Evolutionary conservation across 2,329 filamentous ascomycete species (phyloP).

Genomic region (Apiospora pterosperma): DNA sequence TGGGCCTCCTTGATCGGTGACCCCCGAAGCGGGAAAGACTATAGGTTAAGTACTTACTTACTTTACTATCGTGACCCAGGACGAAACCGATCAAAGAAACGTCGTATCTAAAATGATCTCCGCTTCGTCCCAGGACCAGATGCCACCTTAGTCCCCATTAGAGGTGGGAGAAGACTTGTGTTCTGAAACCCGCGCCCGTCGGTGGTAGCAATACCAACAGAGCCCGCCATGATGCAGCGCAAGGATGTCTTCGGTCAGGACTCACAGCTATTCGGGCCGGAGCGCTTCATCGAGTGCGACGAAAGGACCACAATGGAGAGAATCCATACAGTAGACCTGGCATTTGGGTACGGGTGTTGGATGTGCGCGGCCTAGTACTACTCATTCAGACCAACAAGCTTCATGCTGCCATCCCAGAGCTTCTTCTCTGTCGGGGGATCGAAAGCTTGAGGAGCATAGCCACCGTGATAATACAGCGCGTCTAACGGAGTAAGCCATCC

Average conservation of each 20-base stretch:
- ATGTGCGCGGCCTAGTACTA: conserved; percentile 34
- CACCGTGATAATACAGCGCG: not conserved
- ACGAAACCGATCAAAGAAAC: not conserved
- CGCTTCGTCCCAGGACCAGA: not conserved
- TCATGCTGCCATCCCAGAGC: not conserved
- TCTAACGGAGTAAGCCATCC: too few species aligned
- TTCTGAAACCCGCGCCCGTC: not conserved
- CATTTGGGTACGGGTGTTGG: conserved; percentile 37
- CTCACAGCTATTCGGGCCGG: conserved; percentile 27
- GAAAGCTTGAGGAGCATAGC: not conserved
- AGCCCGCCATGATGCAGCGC: conserved; percentile 14
- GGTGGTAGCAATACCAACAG: not conserved
- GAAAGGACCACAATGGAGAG: conserved; percentile 25
- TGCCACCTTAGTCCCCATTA: not conserved
- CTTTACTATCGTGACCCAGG: not conserved
- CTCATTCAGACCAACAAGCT: not conserved
- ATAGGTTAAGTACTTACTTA: too few species aligned
- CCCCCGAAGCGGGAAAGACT: not conserved
- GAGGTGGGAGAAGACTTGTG: not conserved
- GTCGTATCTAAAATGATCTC: not conserved
- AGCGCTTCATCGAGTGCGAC: conserved; percentile 28
- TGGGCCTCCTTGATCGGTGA: not conserved
- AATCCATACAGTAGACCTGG: conserved; percentile 30
- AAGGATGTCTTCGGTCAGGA: conserved; percentile 27
- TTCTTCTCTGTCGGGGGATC: not conserved